Conservation (phyloP, 1,284 basidiomycete genomes). For the Moesziomyces aphidis region DNA sequence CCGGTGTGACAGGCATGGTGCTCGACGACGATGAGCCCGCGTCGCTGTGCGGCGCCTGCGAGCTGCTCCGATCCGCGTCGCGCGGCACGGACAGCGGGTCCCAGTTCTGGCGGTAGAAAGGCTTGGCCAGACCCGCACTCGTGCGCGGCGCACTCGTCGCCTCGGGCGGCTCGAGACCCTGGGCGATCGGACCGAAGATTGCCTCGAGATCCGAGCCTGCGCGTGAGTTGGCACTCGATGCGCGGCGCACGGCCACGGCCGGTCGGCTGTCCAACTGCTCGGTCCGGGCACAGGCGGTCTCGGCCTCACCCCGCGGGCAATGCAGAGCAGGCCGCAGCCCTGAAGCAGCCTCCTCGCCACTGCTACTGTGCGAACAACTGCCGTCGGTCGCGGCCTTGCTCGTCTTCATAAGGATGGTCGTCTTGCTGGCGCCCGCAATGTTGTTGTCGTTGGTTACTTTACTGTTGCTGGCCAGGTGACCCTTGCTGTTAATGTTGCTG, state of each 20-base stretch:
- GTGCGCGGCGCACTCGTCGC: not conserved
- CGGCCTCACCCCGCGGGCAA: too few relatives aligned
- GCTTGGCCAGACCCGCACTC: constrained; percentile 1
- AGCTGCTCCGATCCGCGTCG: not conserved
- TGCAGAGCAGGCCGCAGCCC: too few relatives aligned
- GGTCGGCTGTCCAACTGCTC: not conserved
- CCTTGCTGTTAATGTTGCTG: constrained; percentile 5
- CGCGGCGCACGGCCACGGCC: constrained; percentile 1
- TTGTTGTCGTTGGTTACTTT: not conserved
- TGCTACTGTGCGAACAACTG: not conserved
- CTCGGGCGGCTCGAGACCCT: constrained; percentile 13
- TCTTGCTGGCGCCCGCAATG: not conserved
- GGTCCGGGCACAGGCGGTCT: too few relatives aligned
- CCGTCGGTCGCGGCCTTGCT: not conserved
- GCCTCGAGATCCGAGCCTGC: constrained; percentile 28
- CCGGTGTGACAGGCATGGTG: not conserved
- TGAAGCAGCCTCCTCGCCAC: not conserved
- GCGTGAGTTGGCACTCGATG: constrained; percentile 20
- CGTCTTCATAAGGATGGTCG: too few relatives aligned
- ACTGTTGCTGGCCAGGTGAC: not conserved
- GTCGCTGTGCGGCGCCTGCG: constrained; percentile 11
- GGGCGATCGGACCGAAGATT: constrained; percentile 23
- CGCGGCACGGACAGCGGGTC: constrained; percentile 16
- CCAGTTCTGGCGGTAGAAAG: constrained; percentile 21
- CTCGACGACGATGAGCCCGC: constrained; percentile 11